Base-by-base conservation (phyloP, 2,329 filamentous ascomycete genomes). In the Cordyceps cateniannulata region DNA sequence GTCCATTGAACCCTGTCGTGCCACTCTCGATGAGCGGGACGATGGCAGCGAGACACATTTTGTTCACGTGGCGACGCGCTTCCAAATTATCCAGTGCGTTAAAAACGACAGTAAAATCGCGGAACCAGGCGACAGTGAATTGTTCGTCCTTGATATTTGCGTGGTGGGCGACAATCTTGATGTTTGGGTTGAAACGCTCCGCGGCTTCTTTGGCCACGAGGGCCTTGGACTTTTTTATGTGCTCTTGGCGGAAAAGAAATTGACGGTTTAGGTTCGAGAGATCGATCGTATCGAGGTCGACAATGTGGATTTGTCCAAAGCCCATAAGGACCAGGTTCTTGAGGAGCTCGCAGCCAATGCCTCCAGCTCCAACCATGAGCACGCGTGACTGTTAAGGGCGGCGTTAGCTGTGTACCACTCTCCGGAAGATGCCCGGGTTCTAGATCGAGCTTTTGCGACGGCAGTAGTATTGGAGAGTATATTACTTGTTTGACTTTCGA, bases 201-300 rank as follows among this genome's bases (percentile, higher is more conserved):
- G 93, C 95, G 24, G 90, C 92, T 66, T 97, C 93, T 73, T 93
- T 96, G 52, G 93, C 95, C 65, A 97, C 93, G 76, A 96, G 76
- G 56, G 95, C 93, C 73, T 99, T 99, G 1, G 93, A 86, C 74
- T 96, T 96, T 76, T 97, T 98, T 76, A 99, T 98, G 71, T 99
- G 95, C 72, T 98, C 93, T 69, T 93, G 89, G 63, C 93, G 85
- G 75, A 99, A 99, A 52, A 99, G 86, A 70, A 99, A 99, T 74
- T 99, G 95, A 60, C 95, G 90, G 69, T 99, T 99, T 55, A 99
- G 83, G 72, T 99, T 99, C 77, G 92, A 96, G 24, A 99, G 82
- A 72, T 99, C 95, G 76, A 99, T 98, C 1, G 95, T 99, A 74
- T 99, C 95, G 63, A 99, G 89, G 74, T 99, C 95, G 67, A 99